Base-by-base conservation (phyloP, 495 filamentous ascomycete species). In the Daldinia decipiens region DNA sequence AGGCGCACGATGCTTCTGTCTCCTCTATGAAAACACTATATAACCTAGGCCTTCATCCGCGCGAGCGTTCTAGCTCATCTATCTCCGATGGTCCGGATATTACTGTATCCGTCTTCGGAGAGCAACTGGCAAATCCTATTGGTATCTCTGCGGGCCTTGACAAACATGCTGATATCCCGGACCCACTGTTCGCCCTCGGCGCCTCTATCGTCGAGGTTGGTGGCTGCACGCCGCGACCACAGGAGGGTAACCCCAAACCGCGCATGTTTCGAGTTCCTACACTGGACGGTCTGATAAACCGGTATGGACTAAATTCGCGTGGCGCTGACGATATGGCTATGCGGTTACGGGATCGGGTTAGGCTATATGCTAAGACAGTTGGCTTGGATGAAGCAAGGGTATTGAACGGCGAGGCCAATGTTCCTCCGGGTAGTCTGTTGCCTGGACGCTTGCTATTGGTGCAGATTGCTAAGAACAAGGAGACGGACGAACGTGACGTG, bases 401-500 rank as follows among this genome's bases (percentile, higher is more conserved):
- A 5, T 76, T 97, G 43, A 85, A 95, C 66, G 92, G 91, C 12
- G 86, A 87, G 51, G 59, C 87, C 85, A 65, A 87, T 81, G 66
- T 85, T 13, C 82, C 86, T 4, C 91, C 93, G 0, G 95, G 95
- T 0, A 92, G 89, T 78, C 77, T 99, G 65, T 79, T 83, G 36
- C 82, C 87, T 0, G 94, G 94, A 6, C 87, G 89, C 54, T 81
- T 98, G 62, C 81, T 98, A 45, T 90, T 92, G 1, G 93, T 99
- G n/a, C 95, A 99, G 77, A 88, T 99, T 27, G 93, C 95, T n/a
- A 98, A 99, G 87, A 98, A 97, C 81, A 97, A 95, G 82, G 76
- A 81, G 45, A 99, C 95, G 1, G 86, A 92, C 8, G 93, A 96
- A 69, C 83, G 84, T 13, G 93, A 99, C 77, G 88, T 97, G 43